A percentile compares a stretch with the other conserved stretches of the same genome.
phyloP scores from a whole-genome alignment of 1,284 basidiomycete genomes.

The Leucoagaricus sp. region DNA sequence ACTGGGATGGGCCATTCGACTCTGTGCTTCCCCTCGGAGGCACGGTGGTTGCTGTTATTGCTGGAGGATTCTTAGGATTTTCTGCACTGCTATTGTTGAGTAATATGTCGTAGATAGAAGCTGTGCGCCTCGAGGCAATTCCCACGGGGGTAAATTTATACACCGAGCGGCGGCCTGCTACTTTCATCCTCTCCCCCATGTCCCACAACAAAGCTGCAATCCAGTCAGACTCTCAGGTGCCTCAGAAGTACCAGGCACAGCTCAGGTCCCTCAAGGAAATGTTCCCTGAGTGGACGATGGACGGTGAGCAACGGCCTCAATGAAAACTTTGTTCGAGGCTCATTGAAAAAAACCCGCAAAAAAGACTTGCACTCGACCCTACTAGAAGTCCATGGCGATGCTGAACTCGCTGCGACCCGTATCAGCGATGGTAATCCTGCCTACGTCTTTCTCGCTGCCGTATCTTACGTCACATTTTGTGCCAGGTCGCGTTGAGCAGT shows the following conservation, averaged over 20 bases:
- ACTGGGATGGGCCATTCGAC: conserved; percentile 63
- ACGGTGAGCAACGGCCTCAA: conserved; percentile 47
- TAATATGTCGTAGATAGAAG: conserved; percentile 39
- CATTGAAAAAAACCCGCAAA: neutral
- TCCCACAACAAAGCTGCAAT: conserved; percentile 53
- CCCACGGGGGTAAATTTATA: conserved; percentile 22
- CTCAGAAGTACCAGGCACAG: conserved; percentile 48
- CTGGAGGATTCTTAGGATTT: conserved; percentile 47
- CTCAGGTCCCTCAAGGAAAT: conserved; percentile 71
- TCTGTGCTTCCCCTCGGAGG: conserved; percentile 40
- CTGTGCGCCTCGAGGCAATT: conserved; percentile 18
- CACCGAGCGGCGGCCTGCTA: conserved; percentile 31
- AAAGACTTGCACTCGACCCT: conserved; percentile 79
- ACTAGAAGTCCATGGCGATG: conserved; percentile 72
- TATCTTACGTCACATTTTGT: conserved; percentile 12
- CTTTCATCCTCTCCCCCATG: conserved; percentile 41
- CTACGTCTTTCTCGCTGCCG: conserved; percentile 14
- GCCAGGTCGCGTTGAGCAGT: conserved; percentile 78
- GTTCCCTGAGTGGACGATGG: conserved; percentile 78
- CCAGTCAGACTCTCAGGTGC: conserved; percentile 38
- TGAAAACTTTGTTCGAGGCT: conserved; percentile 24
- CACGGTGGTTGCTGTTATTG: conserved; percentile 47
- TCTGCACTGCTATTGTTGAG: conserved; percentile 50
- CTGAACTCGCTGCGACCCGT: conserved; percentile 71
- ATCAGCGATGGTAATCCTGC: conserved; percentile 75